Evolutionary conservation across 1,139 yeast genomes (phyloP).

Genomic region (Ogataea hybrid): DNA sequence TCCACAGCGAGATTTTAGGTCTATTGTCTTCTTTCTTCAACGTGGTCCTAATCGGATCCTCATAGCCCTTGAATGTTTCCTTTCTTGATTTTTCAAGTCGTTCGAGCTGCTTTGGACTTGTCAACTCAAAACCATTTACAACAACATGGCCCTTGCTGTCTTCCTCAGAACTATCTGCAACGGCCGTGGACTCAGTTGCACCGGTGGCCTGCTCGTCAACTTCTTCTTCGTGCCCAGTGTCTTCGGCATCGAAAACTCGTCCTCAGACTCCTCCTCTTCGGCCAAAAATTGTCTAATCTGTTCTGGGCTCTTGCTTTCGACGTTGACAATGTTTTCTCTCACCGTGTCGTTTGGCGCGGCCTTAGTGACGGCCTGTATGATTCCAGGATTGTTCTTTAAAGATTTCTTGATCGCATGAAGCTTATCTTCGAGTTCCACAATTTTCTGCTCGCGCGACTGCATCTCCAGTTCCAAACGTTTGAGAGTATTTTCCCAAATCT

Average conservation of each 20-base stretch:
- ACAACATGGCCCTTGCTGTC: slow-evolving; percentile 10
- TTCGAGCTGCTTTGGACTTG: slow-evolving; percentile 42
- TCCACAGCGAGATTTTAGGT: slow-evolving; percentile 92
- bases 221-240: slow-evolving; percentile 27
- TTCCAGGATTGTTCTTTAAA: slow-evolving; percentile 30
- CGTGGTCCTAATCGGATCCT: slow-evolving; percentile 74
- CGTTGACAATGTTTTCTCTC: background rate
- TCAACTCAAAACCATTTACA: slow-evolving; percentile 23
- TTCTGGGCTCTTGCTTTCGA: background rate
- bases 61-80: slow-evolving; percentile 86
- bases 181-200: background rate
- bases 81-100: slow-evolving; percentile 41
- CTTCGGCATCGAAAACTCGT: slow-evolving; percentile 91
- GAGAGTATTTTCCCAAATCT: slow-evolving; percentile 88
- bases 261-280: slow-evolving; percentile 67
- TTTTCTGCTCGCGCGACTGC: slow-evolving; percentile 68
- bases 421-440: slow-evolving; percentile 69
- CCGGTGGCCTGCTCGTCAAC: background rate
- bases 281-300: slow-evolving; percentile 30
- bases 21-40: slow-evolving; percentile 77
- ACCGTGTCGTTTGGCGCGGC: slow-evolving; percentile 38
- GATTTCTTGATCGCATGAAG: slow-evolving; percentile 65
- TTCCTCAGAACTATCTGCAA: background rate
- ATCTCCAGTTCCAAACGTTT: slow-evolving; percentile 82
- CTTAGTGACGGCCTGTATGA: slow-evolving; percentile 23